Percentiles rank a stretch among this genome's conserved stretches.
Conservation (phyloP, 2,329 filamentous ascomycete species). For the Apiospora koreana region DNA sequence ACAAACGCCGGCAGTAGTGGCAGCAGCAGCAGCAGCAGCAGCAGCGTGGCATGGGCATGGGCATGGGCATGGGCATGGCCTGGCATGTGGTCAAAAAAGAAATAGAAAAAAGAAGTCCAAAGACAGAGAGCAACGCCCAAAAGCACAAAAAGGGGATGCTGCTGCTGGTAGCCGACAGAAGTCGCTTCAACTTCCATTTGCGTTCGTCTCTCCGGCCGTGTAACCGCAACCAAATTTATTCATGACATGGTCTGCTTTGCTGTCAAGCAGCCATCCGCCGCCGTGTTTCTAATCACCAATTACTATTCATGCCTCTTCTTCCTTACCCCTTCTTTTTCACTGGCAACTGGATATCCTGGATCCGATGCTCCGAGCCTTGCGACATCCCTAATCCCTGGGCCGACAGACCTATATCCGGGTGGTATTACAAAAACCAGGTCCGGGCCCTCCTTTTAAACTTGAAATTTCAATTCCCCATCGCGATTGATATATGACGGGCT, state of each 20-base stretch:
- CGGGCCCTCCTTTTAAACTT: not conserved
- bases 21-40: no score
- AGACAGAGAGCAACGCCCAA: not conserved
- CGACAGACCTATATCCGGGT: not conserved
- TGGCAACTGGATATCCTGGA: not conserved
- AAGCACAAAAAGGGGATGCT: not conserved
- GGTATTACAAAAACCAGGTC: not conserved
- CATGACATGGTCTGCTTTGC: not conserved
- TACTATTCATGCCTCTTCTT: not conserved
- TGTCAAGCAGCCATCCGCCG: not conserved
- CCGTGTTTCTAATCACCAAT: not conserved
- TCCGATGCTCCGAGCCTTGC: not conserved
- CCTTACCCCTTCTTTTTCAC: not conserved
- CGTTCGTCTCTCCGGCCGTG: not conserved
- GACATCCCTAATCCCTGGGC: not conserved
- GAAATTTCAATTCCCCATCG: not conserved
- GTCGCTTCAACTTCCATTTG: not conserved
- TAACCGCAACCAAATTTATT: not conserved
- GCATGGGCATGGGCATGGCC: no score
- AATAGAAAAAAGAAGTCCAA: not conserved
- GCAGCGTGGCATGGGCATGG: no score
- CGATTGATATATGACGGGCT: slow-evolving; percentile 2
- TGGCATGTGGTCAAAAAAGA: no score
- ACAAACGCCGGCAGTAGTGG: not conserved
- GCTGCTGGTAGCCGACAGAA: not conserved